phyloP scores from a whole-genome alignment of 495 filamentous ascomycete genomes.

The Aspergillus steynii region DNA sequence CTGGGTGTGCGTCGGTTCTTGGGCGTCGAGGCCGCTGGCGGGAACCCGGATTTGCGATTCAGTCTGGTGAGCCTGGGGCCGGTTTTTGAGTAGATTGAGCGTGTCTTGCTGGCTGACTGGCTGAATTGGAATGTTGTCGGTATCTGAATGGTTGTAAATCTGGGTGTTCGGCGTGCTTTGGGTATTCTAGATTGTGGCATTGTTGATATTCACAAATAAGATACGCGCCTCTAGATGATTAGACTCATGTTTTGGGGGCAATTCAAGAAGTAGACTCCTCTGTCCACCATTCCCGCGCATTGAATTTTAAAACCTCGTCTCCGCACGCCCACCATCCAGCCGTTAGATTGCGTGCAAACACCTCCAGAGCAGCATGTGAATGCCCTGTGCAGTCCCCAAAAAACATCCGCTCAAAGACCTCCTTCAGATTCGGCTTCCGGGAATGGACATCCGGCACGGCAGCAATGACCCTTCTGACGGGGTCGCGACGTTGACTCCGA shows the following conservation, averaged over 20 bases:
- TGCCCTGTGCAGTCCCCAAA: constrained; percentile 21
- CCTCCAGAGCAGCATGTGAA: constrained; percentile 68
- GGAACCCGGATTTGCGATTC: constrained; percentile 70
- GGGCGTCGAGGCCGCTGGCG: constrained; percentile 55
- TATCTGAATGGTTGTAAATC: not conserved
- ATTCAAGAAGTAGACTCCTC: constrained; percentile 5
- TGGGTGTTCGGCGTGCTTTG: not conserved
- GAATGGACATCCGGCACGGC: constrained; percentile 91
- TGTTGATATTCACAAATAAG: not conserved
- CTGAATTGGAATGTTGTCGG: not conserved
- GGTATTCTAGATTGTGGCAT: not conserved
- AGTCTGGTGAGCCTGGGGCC: constrained; percentile 71
- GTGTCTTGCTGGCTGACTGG: not conserved
- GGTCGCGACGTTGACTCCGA: not conserved
- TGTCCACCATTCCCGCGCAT: constrained; percentile 68
- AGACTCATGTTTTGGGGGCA: not conserved
- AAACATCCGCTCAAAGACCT: constrained; percentile 53
- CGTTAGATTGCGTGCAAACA: constrained; percentile 86
- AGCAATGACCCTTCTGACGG: constrained; percentile 59
- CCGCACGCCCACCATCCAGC: constrained; percentile 90
- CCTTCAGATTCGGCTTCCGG: constrained; percentile 75
- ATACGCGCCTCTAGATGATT: not conserved
- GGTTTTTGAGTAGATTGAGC: constrained; percentile 52
- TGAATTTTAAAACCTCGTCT: constrained; percentile 81
- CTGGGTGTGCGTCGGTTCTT: constrained; percentile 62